Conservation (phyloP, 371 early-diverging fungal genomes). For the Lichtheimia ramosa region DNA sequence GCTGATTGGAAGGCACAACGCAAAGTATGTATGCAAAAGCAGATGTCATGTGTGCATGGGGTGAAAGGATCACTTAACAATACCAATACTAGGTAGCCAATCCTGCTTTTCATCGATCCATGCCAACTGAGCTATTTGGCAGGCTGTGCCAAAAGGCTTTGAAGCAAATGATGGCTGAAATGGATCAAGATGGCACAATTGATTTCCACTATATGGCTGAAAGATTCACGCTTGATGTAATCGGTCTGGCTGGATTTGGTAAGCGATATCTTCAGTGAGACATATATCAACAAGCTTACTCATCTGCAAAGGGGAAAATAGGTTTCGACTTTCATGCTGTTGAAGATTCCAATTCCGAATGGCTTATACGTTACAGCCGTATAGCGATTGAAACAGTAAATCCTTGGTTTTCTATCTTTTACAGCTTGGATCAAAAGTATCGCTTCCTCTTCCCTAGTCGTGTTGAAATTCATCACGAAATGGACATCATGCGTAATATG, state of each 20-base stretch:
- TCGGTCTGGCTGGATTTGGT: constrained; percentile 26
- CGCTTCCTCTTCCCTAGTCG: constrained; percentile 3
- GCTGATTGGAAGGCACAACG: not conserved
- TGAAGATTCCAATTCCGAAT: constrained; percentile 19
- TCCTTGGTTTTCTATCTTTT: not conserved
- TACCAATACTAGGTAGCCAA: constrained; percentile 15
- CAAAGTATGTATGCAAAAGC: not conserved
- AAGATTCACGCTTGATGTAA: constrained; percentile 29
- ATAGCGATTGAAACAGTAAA: not conserved
- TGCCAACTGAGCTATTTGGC: constrained; percentile 27
- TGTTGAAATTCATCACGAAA: not conserved
- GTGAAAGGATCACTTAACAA: not conserved
- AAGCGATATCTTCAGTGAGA: not conserved
- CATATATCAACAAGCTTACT: not conserved
- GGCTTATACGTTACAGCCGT: constrained; percentile 22
- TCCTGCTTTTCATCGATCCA: constrained; percentile 26
- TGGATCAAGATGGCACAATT: not conserved
- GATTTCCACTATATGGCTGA: constrained; percentile 18
- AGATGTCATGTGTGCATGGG: not conserved
- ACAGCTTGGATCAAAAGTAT: not conserved
- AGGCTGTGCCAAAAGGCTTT: constrained; percentile 18
- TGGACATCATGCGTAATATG: not conserved
- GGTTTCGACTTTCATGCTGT: constrained; percentile 26
- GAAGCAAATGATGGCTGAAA: constrained; percentile 10
- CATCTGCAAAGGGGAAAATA: not conserved